phyloP scores from a whole-genome alignment of 2,329 filamentous ascomycete species.

The Leptographium flavum region DNA sequence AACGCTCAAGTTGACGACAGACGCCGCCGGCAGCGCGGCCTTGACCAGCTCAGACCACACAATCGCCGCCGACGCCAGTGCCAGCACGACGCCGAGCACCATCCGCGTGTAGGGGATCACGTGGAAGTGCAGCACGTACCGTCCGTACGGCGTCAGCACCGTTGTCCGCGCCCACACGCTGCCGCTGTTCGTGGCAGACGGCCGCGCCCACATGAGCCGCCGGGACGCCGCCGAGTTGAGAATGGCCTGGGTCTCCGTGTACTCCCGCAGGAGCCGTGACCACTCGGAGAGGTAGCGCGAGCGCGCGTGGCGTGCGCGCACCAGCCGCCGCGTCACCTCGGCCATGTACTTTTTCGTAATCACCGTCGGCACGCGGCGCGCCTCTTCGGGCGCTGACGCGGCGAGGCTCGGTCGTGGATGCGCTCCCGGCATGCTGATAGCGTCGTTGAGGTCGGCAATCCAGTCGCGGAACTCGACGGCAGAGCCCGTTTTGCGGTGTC shows the following conservation, averaged over 20 bases:
- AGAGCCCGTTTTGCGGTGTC: constrained; percentile 65
- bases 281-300: constrained; percentile 76
- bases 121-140: constrained; percentile 65
- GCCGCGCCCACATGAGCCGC: constrained; percentile 58
- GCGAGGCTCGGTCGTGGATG: constrained; percentile 27
- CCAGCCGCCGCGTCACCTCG: constrained; percentile 69
- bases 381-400: constrained; percentile 27
- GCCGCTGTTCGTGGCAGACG: constrained; percentile 39
- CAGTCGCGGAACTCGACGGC: constrained; percentile 70
- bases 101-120: constrained; percentile 56
- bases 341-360: constrained; percentile 90
- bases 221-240: constrained; percentile 72
- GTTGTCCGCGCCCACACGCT: constrained; percentile 39
- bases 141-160: constrained; percentile 64
- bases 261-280: constrained; percentile 62
- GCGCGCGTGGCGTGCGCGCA: constrained; percentile 69
- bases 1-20: constrained; percentile 51
- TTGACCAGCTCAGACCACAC: constrained; percentile 92
- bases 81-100: constrained; percentile 50
- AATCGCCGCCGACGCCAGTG: constrained; percentile 65
- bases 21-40: constrained; percentile 61
- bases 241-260: constrained; percentile 63
- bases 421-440: constrained; percentile 53
- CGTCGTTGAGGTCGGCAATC: constrained; percentile 87
- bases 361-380: constrained; percentile 53